Evolutionary conservation across 2,329 filamentous ascomycete species (phyloP), one percentile per base, ranked within the genome.

Genomic region (Delphinella strobiligena): DNA sequence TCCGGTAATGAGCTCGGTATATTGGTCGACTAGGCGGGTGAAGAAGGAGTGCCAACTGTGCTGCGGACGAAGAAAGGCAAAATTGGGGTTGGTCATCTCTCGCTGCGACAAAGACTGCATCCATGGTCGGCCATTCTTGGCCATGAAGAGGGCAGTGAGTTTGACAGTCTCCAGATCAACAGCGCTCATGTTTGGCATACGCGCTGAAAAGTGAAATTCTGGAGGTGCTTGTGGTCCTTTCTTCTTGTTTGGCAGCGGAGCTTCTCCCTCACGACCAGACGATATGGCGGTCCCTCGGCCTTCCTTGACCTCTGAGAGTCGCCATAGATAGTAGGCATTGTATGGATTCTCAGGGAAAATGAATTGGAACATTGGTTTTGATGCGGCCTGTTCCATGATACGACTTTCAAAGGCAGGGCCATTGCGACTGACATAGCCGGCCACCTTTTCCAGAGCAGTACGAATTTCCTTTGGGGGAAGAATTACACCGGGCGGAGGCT

Each of bases 1-100:
- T 5, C 76, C 72, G 40, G 77, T 75, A 41, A 94, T 57, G 19
- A 95, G 65, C 37, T 80, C 71, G n/a, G 82, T 82, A 61, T 96
- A 96, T 58, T 98, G 91, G 50, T 96, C 89, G 44, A 95, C 79
- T 44, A 94, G 72, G 47, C 88, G 78, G 51, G 86, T 84, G 62
- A 95, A 96, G 66, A 91, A 96, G 59, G 89, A 88, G 66, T 96
- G 87, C 47, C 95, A 80, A 54, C 85, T 94, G 67, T 98, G 91
- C 54, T 94, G 93, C 12, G 88, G 86, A 39, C 89, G 80, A 38
- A 98, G 70, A 56, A 98, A 98, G 61, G 95, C 87, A 60, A 96
- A 98, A 58, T 98, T 89, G 49, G 80, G 87, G 61, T 95, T 96
- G 54, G 82, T 75, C 14, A 82, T 74, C 65, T 98, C 89, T 49